Conservation (phyloP, 2,329 filamentous ascomycete species). For the Penicillium hesseltinei region DNA sequence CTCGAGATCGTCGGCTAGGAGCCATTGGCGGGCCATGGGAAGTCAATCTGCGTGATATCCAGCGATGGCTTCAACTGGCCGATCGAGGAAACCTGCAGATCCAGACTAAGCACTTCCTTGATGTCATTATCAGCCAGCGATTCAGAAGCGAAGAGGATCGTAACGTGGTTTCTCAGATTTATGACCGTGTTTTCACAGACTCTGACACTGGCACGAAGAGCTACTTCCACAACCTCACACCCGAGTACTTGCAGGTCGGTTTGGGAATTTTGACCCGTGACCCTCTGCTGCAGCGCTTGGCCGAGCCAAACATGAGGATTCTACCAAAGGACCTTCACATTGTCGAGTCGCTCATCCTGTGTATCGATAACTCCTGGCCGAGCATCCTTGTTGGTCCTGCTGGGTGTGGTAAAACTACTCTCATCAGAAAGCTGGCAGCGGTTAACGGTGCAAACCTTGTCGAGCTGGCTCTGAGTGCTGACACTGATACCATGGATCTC, state of each 20-base stretch:
- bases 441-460: conserved; percentile 72
- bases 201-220: conserved; percentile 50
- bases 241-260: conserved; percentile 72
- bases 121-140: conserved; percentile 79
- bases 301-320: conserved; percentile 35
- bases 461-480: conserved; percentile 86
- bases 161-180: conserved; percentile 63
- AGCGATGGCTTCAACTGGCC: conserved; percentile 79
- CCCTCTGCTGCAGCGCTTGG: conserved; percentile 35
- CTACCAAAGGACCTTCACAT: conserved; percentile 57
- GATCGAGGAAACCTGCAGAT: conserved; percentile 61
- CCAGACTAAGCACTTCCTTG: conserved; percentile 69
- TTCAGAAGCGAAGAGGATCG: conserved; percentile 75
- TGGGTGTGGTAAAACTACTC: conserved; percentile 79
- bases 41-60: conserved; percentile 86
- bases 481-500: conserved; percentile 95
- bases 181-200: conserved; percentile 61
- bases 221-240: conserved; percentile 69
- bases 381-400: conserved; percentile 84
- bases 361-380: conserved; percentile 81
- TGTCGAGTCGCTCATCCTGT: conserved; percentile 83
- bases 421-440: conserved; percentile 78
- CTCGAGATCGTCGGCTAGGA: conserved; percentile 55
- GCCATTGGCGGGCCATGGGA: conserved; percentile 79
- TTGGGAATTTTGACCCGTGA: conserved; percentile 68